Conservation (phyloP, 495 filamentous ascomycete genomes). For the Podospora fimiseda region DNA sequence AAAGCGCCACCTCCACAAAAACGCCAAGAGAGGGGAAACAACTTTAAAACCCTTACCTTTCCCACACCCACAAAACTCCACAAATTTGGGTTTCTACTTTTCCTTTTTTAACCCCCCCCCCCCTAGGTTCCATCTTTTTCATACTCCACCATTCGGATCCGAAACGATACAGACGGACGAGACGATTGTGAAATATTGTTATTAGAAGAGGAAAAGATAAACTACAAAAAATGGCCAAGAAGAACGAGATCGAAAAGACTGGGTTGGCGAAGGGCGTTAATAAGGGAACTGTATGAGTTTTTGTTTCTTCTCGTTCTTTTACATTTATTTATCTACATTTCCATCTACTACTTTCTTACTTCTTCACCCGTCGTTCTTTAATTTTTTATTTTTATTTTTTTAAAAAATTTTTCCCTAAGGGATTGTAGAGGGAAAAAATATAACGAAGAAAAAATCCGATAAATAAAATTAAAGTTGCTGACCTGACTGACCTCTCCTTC, state of each 20-base stretch:
- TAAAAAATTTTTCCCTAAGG: slow-evolving; percentile 11
- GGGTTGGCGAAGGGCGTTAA: slow-evolving; percentile 80
- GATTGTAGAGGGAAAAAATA: too few relatives aligned
- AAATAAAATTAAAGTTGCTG: slow-evolving; percentile 7
- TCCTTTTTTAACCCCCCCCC: not conserved
- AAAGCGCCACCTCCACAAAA: slow-evolving; percentile 2
- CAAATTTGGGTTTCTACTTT: not conserved
- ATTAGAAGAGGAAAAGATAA: too few relatives aligned
- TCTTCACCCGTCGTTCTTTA: not conserved
- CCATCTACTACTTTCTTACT: slow-evolving; percentile 26
- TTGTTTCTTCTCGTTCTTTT: too few relatives aligned
- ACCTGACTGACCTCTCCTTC: slow-evolving; percentile 39
- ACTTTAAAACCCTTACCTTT: too few relatives aligned
- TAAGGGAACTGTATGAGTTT: slow-evolving; percentile 67
- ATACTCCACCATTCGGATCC: too few relatives aligned
- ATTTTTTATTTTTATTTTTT: not conserved
- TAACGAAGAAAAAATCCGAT: slow-evolving; percentile 1
- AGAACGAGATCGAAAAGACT: slow-evolving; percentile 41
- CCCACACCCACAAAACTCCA: slow-evolving; percentile 10
- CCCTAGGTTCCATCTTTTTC: too few relatives aligned
- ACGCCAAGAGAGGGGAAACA: not conserved
- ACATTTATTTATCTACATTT: too few relatives aligned
- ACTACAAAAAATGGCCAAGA: slow-evolving; percentile 34
- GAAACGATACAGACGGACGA: too few relatives aligned
- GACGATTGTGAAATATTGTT: too few relatives aligned